Conservation (phyloP, 2,329 filamentous ascomycete species). For the Cladobotryum mycophilum region DNA sequence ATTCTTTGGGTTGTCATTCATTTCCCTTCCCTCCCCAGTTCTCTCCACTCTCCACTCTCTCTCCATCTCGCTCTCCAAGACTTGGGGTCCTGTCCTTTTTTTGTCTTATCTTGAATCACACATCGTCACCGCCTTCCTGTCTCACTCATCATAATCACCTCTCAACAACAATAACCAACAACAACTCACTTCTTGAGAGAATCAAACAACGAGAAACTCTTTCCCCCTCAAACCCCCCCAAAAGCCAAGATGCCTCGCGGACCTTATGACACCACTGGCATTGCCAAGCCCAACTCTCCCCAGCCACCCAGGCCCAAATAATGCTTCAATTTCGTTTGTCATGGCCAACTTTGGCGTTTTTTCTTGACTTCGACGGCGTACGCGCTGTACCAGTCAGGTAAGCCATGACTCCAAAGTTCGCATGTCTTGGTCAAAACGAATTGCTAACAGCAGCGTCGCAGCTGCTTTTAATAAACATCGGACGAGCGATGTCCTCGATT, state of each 20-base stretch:
- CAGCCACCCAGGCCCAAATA: slow-evolving; percentile 29
- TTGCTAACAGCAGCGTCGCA: background rate
- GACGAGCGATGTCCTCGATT: background rate
- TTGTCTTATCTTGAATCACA: background rate
- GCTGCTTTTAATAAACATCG: background rate
- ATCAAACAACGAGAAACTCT: background rate
- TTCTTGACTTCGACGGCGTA: background rate
- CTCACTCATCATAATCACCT: background rate
- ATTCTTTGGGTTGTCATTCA: slow-evolving; percentile 3
- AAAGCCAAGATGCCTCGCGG: slow-evolving; percentile 27
- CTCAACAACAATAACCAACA: background rate
- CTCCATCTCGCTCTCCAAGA: too few species aligned
- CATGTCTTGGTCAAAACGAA: background rate
- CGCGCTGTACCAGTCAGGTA: slow-evolving; percentile 12
- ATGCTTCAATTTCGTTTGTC: slow-evolving; percentile 1
- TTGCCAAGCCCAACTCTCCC: slow-evolving; percentile 29
- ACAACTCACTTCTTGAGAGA: background rate
- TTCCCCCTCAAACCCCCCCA: too few species aligned
- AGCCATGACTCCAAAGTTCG: background rate
- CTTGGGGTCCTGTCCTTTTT: background rate
- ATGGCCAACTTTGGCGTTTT: slow-evolving; percentile 2
- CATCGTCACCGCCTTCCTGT: background rate
- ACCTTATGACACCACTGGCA: slow-evolving; percentile 33
- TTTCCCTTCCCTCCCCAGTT: slow-evolving; percentile 3
- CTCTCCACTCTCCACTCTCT: too few species aligned